A percentile compares a stretch with the other conserved stretches of the same genome.
Evolutionary conservation across 345 rosid species (phyloP).

Genomic region (Stellera chamaejasme): DNA sequence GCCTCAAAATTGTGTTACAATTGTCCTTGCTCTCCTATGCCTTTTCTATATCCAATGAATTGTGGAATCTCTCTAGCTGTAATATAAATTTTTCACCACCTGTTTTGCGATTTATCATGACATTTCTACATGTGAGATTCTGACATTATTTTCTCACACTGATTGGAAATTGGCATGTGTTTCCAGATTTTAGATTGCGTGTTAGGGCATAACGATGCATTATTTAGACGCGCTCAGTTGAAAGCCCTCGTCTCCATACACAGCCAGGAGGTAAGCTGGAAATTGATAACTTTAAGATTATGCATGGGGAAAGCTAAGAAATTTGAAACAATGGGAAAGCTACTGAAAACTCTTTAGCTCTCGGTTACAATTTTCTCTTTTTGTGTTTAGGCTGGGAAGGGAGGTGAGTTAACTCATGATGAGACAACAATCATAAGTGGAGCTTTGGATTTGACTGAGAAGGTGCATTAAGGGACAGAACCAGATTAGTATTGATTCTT

Average conservation of each 20-base stretch:
- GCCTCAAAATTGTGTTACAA: neutral
- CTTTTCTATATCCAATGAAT: too few relatives aligned
- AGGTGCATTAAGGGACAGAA: conserved; percentile 38
- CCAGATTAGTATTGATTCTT: neutral
- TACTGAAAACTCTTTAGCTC: neutral
- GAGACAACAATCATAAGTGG: conserved; percentile 97
- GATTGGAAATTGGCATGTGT: conserved; percentile 3
- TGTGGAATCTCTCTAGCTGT: neutral
- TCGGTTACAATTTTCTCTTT: conserved; percentile 1
- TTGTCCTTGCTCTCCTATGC: too few relatives aligned
- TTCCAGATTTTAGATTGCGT: conserved; percentile 74
- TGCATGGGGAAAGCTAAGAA: conserved; percentile 1
- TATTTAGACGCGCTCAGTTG: conserved; percentile 92
- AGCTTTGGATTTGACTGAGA: conserved; percentile 91
- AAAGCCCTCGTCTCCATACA: conserved; percentile 96
- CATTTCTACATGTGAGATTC: too few relatives aligned
- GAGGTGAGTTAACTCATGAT: conserved; percentile 97
- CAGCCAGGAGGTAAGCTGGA: conserved; percentile 58
- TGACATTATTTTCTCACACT: neutral
- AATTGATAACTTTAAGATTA: conserved; percentile 6
- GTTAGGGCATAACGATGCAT: conserved; percentile 83
- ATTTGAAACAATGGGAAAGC: neutral
- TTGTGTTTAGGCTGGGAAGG: conserved; percentile 77
- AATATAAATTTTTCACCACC: neutral
- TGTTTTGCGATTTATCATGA: too few relatives aligned